Percentiles rank a stretch among this genome's conserved stretches.
These are phyloP conservation scores for Magnaporthales sp. DNA, from an alignment of 2,329 filamentous ascomycete species.

Conservation along the genomic window DNA sequence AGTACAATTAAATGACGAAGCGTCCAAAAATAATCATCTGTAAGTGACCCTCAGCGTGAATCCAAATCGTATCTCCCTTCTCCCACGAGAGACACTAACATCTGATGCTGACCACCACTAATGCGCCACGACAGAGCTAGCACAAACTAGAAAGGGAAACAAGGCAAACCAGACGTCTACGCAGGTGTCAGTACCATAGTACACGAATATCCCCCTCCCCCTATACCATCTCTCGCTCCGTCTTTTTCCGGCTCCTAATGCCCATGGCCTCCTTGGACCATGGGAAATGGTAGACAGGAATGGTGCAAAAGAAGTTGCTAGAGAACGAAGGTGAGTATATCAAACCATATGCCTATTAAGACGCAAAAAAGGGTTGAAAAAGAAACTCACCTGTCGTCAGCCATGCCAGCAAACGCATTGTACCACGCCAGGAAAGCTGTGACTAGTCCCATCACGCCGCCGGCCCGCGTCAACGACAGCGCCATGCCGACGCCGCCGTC, in stretches of 20 bases:
- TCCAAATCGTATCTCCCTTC: too few relatives aligned
- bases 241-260: slow-evolving; percentile 28
- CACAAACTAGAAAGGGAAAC: too few relatives aligned
- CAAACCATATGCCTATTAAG: not conserved
- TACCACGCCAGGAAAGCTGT: slow-evolving; percentile 82
- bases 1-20: too few relatives aligned
- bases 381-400: slow-evolving; percentile 53
- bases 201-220: not conserved
- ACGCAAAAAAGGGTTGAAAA: slow-evolving; percentile 4
- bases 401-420: slow-evolving; percentile 74
- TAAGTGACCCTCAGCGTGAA: too few relatives aligned
- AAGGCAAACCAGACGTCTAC: not conserved
- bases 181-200: not conserved
- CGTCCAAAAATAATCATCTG: too few relatives aligned
- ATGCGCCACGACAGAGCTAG: too few relatives aligned
- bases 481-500: slow-evolving; percentile 37
- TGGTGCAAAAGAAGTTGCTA: slow-evolving; percentile 82
- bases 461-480: slow-evolving; percentile 53
- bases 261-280: slow-evolving; percentile 76
- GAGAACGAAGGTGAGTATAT: not conserved
- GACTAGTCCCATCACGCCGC: slow-evolving; percentile 72
- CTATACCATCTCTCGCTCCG: not conserved
- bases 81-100: too few relatives aligned
- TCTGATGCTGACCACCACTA: too few relatives aligned
- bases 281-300: slow-evolving; percentile 89